A percentile compares a stretch with the other conserved stretches of the same genome.
Evolutionary conservation across 306 rosid species (phyloP).

Genomic region (Malus orientalis): DNA sequence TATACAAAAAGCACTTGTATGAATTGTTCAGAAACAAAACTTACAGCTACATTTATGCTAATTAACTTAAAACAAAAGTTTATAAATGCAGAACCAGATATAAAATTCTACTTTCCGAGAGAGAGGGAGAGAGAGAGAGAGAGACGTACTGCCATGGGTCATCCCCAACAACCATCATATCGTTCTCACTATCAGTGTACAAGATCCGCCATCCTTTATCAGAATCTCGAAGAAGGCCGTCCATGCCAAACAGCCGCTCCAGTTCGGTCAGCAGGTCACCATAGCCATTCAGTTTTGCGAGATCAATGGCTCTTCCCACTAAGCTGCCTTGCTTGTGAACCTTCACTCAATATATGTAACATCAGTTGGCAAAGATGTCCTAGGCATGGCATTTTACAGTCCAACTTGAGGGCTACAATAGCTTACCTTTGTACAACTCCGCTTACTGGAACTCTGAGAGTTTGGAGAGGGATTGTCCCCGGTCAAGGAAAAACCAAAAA

Average conservation of each 20-base stretch:
- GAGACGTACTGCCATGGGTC: slow-evolving; percentile 89
- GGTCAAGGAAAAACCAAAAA: slow-evolving; percentile 76
- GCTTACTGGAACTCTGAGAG: slow-evolving; percentile 51
- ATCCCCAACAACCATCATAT: slow-evolving; percentile 95
- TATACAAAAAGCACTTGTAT: neutral
- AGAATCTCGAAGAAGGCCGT: slow-evolving; percentile 79
- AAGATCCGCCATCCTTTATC: slow-evolving; percentile 80
- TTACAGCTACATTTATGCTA: neutral
- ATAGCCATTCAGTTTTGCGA: slow-evolving; percentile 73
- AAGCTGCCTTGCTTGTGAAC: slow-evolving; percentile 99
- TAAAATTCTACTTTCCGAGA: slow-evolving; percentile 8
- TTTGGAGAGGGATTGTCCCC: slow-evolving; percentile 37
- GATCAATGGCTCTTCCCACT: slow-evolving; percentile 96
- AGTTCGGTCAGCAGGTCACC: slow-evolving; percentile 68
- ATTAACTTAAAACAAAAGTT: too few relatives aligned
- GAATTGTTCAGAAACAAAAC: neutral
- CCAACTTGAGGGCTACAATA: slow-evolving; percentile 39
- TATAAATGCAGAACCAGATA: neutral
- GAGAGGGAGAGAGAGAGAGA: slow-evolving; percentile 1
- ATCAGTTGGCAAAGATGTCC: slow-evolving; percentile 44
- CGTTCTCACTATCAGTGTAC: slow-evolving; percentile 87
- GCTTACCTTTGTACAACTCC: slow-evolving; percentile 95
- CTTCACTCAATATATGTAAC: slow-evolving; percentile 58
- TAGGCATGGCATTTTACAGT: slow-evolving; percentile 33
- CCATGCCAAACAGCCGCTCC: slow-evolving; percentile 91